Conservation (phyloP, 768 basidiomycete species). For the Ramaria sp. region DNA sequence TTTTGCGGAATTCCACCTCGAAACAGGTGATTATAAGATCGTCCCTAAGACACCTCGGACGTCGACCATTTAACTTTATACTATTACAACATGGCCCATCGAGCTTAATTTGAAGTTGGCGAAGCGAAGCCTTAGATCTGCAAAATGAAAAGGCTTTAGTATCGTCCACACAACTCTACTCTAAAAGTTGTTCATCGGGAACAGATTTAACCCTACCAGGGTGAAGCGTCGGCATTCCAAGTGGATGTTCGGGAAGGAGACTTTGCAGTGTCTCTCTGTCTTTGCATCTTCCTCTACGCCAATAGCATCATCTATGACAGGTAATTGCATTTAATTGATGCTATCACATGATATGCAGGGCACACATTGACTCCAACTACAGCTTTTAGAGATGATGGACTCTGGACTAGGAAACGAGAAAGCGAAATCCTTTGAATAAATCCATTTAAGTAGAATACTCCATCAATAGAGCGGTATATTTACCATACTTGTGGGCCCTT, state of each 20-base stretch:
- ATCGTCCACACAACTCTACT: constrained; percentile 27
- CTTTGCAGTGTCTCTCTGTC: too few relatives aligned
- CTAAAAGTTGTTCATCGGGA: constrained; percentile 77
- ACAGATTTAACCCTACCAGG: constrained; percentile 40
- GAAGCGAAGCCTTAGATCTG: constrained; percentile 65
- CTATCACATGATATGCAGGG: constrained; percentile 74
- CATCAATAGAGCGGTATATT: too few relatives aligned
- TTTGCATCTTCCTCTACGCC: constrained; percentile 82
- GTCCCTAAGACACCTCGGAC: too few relatives aligned
- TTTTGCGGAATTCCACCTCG: too few relatives aligned
- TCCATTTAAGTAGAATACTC: too few relatives aligned
- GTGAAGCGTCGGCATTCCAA: constrained; percentile 48
- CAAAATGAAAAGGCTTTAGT: background rate
- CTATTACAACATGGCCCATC: too few relatives aligned
- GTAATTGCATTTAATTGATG: constrained; percentile 79
- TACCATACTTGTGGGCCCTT: too few relatives aligned
- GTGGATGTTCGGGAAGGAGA: constrained; percentile 64
- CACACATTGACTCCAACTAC: constrained; percentile 58
- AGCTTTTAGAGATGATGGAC: constrained; percentile 39
- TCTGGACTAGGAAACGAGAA: constrained; percentile 13
- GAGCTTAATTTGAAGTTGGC: too few relatives aligned
- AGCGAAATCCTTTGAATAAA: background rate
- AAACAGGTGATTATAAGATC: too few relatives aligned
- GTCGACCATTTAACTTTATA: too few relatives aligned
- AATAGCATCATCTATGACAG: constrained; percentile 91